Conservation (phyloP, 441 rosid species). For the Biscutella laevigata region DNA sequence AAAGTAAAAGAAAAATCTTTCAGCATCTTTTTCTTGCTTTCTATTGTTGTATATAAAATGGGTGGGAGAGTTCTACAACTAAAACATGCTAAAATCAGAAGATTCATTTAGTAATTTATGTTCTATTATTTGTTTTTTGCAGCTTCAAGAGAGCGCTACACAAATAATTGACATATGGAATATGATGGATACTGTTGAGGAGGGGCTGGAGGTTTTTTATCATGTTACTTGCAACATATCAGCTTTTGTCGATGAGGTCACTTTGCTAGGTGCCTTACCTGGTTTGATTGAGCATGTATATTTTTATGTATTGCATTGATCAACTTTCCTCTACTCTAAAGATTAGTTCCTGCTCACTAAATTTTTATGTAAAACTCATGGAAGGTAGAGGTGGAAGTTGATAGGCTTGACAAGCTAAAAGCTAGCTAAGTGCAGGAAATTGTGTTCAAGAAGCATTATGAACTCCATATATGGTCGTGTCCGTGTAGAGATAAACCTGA, state of each 20-base stretch:
- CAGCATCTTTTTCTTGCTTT: background rate
- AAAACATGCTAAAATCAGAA: too few relatives aligned
- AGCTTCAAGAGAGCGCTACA: slow-evolving; percentile 85
- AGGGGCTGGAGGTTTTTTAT: slow-evolving; percentile 60
- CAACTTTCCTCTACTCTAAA: background rate
- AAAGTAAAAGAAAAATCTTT: background rate
- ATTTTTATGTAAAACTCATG: too few relatives aligned
- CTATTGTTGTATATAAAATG: background rate
- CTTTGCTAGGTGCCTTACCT: slow-evolving; percentile 62
- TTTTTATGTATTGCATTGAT: background rate
- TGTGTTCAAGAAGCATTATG: slow-evolving; percentile 74
- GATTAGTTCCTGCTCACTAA: slow-evolving; percentile 6
- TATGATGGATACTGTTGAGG: slow-evolving; percentile 80
- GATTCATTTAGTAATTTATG: too few relatives aligned
- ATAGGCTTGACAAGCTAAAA: slow-evolving; percentile 81
- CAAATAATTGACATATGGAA: slow-evolving; percentile 88
- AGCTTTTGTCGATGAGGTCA: slow-evolving; percentile 73
- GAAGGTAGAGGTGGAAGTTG: slow-evolving; percentile 86
- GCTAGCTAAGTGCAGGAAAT: slow-evolving; percentile 89
- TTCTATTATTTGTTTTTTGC: background rate
- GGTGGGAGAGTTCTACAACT: background rate
- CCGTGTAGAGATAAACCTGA: slow-evolving; percentile 68
- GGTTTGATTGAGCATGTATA: slow-evolving; percentile 82
- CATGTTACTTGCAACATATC: slow-evolving; percentile 74
- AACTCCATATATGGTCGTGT: slow-evolving; percentile 73